Conservation (phyloP, 257 asterid genomes). For the Marsdenia floribunda region DNA sequence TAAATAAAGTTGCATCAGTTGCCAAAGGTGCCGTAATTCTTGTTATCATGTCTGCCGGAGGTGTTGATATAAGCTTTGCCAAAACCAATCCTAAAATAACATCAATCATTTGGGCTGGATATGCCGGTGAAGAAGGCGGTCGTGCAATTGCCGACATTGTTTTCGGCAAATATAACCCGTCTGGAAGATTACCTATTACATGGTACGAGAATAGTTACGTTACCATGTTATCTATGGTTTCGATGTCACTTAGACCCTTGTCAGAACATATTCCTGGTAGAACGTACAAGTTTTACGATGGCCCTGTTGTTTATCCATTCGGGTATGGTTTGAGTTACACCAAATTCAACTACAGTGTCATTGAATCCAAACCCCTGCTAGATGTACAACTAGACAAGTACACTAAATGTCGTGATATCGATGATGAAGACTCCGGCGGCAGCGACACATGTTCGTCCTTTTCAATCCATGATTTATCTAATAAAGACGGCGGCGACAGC, state of each 20-base stretch:
- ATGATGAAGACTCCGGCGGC: neutral
- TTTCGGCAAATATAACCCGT: slow-evolving; percentile 40
- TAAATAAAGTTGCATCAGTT: slow-evolving; percentile 24
- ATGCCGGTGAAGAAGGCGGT: slow-evolving; percentile 50
- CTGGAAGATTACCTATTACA: slow-evolving; percentile 41
- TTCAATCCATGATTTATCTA: slow-evolving; percentile 16
- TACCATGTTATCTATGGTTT: slow-evolving; percentile 26
- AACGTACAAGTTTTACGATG: slow-evolving; percentile 42
- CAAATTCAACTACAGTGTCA: slow-evolving; percentile 19
- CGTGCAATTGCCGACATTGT: slow-evolving; percentile 40
- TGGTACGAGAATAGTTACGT: slow-evolving; percentile 31
- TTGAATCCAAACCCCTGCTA: neutral
- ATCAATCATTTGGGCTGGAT: slow-evolving; percentile 53
- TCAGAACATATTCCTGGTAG: slow-evolving; percentile 39
- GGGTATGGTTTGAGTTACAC: slow-evolving; percentile 52
- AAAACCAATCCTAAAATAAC: slow-evolving; percentile 17
- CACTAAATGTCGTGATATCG: slow-evolving; percentile 30
- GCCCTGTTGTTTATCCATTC: slow-evolving; percentile 34
- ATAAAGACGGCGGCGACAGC: neutral
- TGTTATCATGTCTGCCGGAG: slow-evolving; percentile 43
- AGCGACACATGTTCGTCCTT: slow-evolving; percentile 20
- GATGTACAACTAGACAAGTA: slow-evolving; percentile 17
- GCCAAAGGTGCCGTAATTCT: slow-evolving; percentile 39
- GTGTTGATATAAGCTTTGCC: slow-evolving; percentile 39
- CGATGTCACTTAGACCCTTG: slow-evolving; percentile 29